Base-by-base conservation (phyloP, 768 basidiomycete species). In the Boletellus ananiceps region DNA sequence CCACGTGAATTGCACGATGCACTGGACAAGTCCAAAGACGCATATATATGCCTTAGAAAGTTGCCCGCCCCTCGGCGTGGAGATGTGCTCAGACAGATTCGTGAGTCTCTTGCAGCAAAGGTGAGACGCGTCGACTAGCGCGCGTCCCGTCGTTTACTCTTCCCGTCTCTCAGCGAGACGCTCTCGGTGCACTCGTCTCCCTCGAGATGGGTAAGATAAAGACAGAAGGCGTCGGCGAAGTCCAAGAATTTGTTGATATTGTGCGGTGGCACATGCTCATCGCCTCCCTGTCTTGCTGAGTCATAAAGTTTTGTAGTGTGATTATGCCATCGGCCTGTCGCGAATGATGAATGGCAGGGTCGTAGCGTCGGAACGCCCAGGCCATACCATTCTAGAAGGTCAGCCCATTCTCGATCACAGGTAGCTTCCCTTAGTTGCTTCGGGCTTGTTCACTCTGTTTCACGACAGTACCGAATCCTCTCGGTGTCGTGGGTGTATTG, bases 201-300 rank as follows among this genome's bases (percentile, higher is more conserved):
- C 76, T 93, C 13, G 89, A 91, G 66, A 90, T 92, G 88, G 89
- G 95, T 15, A 84, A 98, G 73, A 93, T 96, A 57, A 79, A 75
- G 59, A 85, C 87, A 14, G 94, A 96, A 66, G 94, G 94, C 21
- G 74, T 84, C 16, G 94, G 94, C 14, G 93, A 96, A 71, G 92
- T 97, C 12, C 91, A 94, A 63, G 93, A 95, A 70, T 92, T 94
- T 60, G 80, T 96, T 50, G 93, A 96, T 62, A 91, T 95, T 55
- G 91, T 96, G 65, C 63, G 88, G 2, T 74, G 13, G 44, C 32
- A 25, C 29, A 21, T 32, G 8, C n/a, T 31, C 18, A 34, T 11
- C 34, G 7, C 27, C 9, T 43, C 21, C 45, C 29, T 31, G 7
- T 27, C 25, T 45, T 33, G 16, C 49, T 57, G 31, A 64, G 37